phyloP scores from a whole-genome alignment of 1,284 basidiomycete genomes.

The Ceratobasidium sp. region DNA sequence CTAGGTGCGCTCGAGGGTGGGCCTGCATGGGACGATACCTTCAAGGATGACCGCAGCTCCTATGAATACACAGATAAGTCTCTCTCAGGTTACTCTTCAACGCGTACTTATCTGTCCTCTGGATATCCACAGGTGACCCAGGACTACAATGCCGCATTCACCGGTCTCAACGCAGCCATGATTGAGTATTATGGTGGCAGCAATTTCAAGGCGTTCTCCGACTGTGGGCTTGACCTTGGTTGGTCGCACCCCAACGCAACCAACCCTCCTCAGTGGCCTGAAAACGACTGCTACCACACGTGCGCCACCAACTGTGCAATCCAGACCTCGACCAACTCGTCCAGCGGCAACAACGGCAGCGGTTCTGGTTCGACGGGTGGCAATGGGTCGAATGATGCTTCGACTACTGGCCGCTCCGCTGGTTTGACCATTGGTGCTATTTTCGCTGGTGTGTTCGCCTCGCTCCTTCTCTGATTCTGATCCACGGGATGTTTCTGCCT shows the following conservation, averaged over 20 bases:
- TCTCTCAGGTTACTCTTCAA: neutral
- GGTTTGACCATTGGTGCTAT: neutral
- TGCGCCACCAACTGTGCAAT: slow-evolving; percentile 16
- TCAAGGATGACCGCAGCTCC: slow-evolving; percentile 37
- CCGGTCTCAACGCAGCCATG: slow-evolving; percentile 39
- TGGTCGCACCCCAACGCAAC: slow-evolving; percentile 40
- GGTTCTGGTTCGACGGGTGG: neutral
- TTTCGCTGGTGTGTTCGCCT: slow-evolving; percentile 4
- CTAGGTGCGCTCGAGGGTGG: slow-evolving; percentile 39
- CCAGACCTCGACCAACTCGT: slow-evolving; percentile 12
- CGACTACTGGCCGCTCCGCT: neutral
- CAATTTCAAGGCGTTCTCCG: slow-evolving; percentile 40
- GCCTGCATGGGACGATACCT: slow-evolving; percentile 39
- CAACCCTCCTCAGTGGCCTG: slow-evolving; percentile 38
- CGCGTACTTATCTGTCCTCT: slow-evolving; percentile 21
- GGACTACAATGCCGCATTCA: slow-evolving; percentile 41
- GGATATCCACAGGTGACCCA: slow-evolving; percentile 39
- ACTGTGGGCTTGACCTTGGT: slow-evolving; percentile 40
- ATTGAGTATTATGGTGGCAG: slow-evolving; percentile 17
- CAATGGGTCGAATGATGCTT: neutral
- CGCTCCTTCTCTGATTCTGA: slow-evolving; percentile 26
- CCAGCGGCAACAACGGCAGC: neutral
- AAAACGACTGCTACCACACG: slow-evolving; percentile 39
- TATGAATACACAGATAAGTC: slow-evolving; percentile 41
- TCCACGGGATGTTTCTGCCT: neutral